phyloP scores from a whole-genome alignment of 2,329 filamentous ascomycete genomes.

The Neonectria ditissima region DNA sequence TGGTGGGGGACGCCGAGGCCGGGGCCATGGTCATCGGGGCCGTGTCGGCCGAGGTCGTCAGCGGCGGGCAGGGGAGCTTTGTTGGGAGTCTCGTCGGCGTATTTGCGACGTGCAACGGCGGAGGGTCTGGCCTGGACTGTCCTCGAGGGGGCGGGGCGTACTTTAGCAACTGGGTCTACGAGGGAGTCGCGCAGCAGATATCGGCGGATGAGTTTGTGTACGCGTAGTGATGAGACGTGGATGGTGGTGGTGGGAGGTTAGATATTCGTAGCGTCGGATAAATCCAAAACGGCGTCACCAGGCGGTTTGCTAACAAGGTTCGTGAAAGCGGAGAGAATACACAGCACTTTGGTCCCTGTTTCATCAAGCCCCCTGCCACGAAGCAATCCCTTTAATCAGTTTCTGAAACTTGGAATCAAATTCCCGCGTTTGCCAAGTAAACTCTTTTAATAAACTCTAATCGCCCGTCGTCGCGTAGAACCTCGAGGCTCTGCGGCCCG shows the following conservation, averaged over 20 bases:
- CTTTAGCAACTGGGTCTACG: constrained; percentile 28
- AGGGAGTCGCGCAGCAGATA: constrained; percentile 27
- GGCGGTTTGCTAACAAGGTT: too few species aligned
- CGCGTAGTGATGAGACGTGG: background rate
- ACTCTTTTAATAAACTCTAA: background rate
- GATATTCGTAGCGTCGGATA: too few species aligned
- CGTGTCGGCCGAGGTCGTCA: constrained; percentile 26
- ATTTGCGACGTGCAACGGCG: constrained; percentile 33
- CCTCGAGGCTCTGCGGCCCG: background rate
- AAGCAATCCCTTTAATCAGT: background rate
- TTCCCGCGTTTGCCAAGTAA: background rate
- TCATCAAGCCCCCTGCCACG: background rate
- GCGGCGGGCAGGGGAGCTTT: constrained; percentile 21
- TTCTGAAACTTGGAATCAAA: background rate
- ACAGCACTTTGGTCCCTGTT: too few species aligned
- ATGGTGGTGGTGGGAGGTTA: too few species aligned
- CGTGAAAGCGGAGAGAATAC: background rate
- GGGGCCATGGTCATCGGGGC: constrained; percentile 6
- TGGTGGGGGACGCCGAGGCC: background rate
- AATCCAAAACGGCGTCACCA: too few species aligned
- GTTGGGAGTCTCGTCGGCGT: constrained; percentile 30
- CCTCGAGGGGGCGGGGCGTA: constrained; percentile 18
- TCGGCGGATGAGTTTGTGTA: background rate
- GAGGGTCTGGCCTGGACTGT: constrained; percentile 21
- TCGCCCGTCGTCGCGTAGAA: too few species aligned